A percentile compares a stretch with the other conserved stretches of the same genome.
Evolutionary conservation across 768 basidiomycete genomes (phyloP).

Genomic region (Pleurotus ostreatus): DNA sequence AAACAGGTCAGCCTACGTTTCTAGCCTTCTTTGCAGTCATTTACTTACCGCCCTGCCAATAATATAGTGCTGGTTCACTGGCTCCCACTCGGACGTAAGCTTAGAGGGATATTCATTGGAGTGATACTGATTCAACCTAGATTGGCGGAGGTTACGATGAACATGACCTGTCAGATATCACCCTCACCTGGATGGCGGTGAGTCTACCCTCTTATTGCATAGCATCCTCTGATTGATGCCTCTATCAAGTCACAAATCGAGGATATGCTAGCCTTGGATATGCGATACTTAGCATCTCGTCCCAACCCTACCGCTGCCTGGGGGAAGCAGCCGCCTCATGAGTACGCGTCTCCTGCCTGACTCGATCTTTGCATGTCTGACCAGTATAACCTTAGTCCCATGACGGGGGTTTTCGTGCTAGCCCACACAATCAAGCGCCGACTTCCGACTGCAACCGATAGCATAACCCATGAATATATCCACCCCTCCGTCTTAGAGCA

Average conservation of each 20-base stretch:
- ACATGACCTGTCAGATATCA: conserved; percentile 66
- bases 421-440: conserved; percentile 40
- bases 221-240: conserved; percentile 10
- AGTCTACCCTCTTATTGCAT: conserved; percentile 18
- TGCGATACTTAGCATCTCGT: conserved; percentile 45
- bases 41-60: neutral
- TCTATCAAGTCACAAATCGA: conserved; percentile 48
- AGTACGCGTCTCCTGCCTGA: conserved; percentile 37
- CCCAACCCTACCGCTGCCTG: conserved; percentile 51
- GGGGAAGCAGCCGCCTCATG: conserved; percentile 60
- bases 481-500: conserved; percentile 59
- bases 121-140: conserved; percentile 26
- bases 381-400: conserved; percentile 30
- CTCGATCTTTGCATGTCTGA: neutral
- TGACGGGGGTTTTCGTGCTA: conserved; percentile 50
- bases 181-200: conserved; percentile 64
- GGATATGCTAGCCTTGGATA: conserved; percentile 53
- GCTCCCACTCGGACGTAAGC: conserved; percentile 40
- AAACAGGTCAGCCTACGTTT: conserved; percentile 44
- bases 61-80: conserved; percentile 66
- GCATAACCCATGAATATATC: conserved; percentile 53
- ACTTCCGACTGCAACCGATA: conserved; percentile 39
- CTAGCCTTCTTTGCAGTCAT: neutral
- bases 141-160: conserved; percentile 66
- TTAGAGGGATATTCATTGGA: neutral